Percentiles rank a stretch among this genome's conserved stretches.
phyloP scores from a whole-genome alignment of 2,329 filamentous ascomycete genomes.

The Calonectria pauciramosa region DNA sequence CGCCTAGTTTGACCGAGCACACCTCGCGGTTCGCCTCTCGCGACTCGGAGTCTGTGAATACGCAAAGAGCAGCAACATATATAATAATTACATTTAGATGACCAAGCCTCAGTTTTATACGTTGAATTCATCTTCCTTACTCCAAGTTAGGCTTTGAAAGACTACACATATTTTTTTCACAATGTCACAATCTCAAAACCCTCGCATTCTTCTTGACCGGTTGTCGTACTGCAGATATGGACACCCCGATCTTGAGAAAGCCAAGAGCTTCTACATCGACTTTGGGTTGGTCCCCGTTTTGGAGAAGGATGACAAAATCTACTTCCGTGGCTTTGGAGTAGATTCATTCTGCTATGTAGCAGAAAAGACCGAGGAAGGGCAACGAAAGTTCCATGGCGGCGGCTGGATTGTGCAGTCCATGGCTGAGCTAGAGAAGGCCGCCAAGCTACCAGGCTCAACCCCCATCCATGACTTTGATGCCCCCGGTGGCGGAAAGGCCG shows the following conservation, averaged over 20 bases:
- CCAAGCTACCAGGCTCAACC: slow-evolving; percentile 22
- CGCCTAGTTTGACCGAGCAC: background rate
- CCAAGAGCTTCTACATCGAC: slow-evolving; percentile 17
- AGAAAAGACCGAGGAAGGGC: slow-evolving; percentile 20
- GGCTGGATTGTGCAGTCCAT: slow-evolving; percentile 26
- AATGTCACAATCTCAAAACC: slow-evolving; percentile 13
- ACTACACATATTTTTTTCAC: background rate
- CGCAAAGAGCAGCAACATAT: no score
- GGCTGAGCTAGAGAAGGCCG: slow-evolving; percentile 19
- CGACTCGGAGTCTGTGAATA: background rate
- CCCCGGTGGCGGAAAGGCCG: slow-evolving; percentile 16
- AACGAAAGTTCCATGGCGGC: slow-evolving; percentile 12
- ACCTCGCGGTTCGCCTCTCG: slow-evolving; percentile 1
- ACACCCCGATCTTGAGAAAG: slow-evolving; percentile 16
- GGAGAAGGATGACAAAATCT: slow-evolving; percentile 24
- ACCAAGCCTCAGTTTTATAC: background rate
- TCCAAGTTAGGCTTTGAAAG: background rate
- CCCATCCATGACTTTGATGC: slow-evolving; percentile 15
- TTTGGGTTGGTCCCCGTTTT: slow-evolving; percentile 17
- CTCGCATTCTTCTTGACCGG: slow-evolving; percentile 19
- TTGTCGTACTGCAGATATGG: slow-evolving; percentile 6
- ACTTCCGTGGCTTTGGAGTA: slow-evolving; percentile 24
- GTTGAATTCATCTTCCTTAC: background rate
- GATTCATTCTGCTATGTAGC: slow-evolving; percentile 25
- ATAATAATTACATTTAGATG: background rate